Evolutionary conservation across 2,329 filamentous ascomycete genomes (phyloP).

Genomic region (Clonostachys sp.): DNA sequence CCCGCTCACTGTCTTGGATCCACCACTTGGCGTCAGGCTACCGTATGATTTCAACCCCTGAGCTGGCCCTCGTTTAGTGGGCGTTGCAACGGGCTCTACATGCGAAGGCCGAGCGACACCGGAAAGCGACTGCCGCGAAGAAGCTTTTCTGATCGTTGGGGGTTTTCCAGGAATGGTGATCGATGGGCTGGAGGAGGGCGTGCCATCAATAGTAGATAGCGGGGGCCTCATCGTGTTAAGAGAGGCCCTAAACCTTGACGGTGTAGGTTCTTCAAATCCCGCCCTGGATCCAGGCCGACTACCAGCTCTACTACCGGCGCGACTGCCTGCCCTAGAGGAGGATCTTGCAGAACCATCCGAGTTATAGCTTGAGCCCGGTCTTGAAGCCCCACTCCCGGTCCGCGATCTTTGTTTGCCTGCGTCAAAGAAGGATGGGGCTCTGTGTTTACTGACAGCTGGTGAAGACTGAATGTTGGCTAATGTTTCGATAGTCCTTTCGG

Average conservation of each 20-base stretch:
- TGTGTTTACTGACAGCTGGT: constrained; percentile 61
- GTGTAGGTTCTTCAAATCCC: constrained; percentile 32
- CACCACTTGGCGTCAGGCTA: constrained; percentile 27
- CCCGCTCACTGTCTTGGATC: constrained; percentile 39
- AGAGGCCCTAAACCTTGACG: constrained; percentile 33
- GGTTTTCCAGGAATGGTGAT: constrained; percentile 10
- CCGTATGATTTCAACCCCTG: constrained; percentile 25
- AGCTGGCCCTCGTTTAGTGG: constrained; percentile 25
- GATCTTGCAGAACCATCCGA: constrained; percentile 48
- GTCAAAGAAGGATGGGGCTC: constrained; percentile 67
- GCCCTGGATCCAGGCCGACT: constrained; percentile 53
- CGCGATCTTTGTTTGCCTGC: constrained; percentile 51
- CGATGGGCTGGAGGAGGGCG: constrained; percentile 27
- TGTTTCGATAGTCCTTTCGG: constrained; percentile 83
- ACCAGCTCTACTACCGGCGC: constrained; percentile 40
- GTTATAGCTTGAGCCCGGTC: constrained; percentile 56
- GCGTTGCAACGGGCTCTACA: constrained; percentile 11
- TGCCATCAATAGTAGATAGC: constrained; percentile 35
- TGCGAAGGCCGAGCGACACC: constrained; percentile 14
- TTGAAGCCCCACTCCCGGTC: constrained; percentile 36
- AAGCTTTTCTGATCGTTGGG: constrained; percentile 13
- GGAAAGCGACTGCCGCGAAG: constrained; percentile 12
- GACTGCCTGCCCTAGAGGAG: constrained; percentile 4
- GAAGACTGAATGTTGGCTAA: constrained; percentile 74
- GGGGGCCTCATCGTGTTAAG: constrained; percentile 37